phyloP scores from a whole-genome alignment of 148 eudicot species.

The Rhododendron ferrugineum region DNA sequence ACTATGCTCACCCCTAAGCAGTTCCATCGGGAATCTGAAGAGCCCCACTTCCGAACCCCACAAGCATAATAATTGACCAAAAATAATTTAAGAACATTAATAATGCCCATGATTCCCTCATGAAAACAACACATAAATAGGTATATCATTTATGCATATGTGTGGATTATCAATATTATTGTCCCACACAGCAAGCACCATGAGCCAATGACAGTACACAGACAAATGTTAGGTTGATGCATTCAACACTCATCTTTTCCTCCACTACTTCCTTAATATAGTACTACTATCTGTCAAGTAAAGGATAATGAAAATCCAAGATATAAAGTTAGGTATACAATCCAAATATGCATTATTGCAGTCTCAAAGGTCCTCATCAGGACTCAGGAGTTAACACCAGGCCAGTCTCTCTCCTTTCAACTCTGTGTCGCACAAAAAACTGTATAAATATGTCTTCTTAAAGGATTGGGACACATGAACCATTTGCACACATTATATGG shows the following conservation, averaged over 20 bases:
- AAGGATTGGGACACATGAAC: not conserved
- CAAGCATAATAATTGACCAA: not conserved
- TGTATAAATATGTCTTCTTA: not conserved
- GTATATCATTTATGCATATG: not conserved
- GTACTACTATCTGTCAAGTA: not conserved
- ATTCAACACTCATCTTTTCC: not conserved
- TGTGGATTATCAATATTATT: not conserved
- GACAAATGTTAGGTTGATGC: not conserved
- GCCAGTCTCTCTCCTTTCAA: not conserved
- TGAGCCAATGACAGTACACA: not conserved
- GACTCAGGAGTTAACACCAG: not conserved
- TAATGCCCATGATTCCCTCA: not conserved
- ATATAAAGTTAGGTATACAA: not conserved
- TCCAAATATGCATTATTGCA: no score
- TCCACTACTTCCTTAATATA: not conserved
- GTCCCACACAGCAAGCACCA: not conserved
- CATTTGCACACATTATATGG: not conserved
- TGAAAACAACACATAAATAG: not conserved
- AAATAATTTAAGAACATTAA: not conserved
- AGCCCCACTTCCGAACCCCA: not conserved
- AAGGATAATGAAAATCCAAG: not conserved
- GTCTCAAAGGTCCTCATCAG: not conserved
- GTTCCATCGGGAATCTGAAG: not conserved
- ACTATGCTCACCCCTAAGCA: no score
- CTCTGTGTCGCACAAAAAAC: not conserved